Evolutionary conservation across 305 asterid species (phyloP).

Genomic region (Fraxinus sp.): DNA sequence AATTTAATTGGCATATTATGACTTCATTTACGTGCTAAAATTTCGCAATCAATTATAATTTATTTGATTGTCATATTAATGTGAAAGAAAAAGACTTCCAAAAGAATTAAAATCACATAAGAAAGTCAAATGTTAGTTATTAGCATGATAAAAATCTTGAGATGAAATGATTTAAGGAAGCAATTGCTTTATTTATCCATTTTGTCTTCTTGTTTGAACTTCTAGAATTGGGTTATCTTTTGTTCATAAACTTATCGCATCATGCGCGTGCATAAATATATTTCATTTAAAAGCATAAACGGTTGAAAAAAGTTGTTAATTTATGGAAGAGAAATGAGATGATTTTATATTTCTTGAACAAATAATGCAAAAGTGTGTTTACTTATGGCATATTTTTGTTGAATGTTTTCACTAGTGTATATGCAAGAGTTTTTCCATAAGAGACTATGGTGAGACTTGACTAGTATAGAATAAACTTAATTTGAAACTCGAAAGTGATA

Average conservation of each 20-base stretch:
- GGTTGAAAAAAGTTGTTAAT: neutral
- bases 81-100: neutral
- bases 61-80: neutral
- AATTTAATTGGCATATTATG: neutral
- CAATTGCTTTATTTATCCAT: conserved; percentile 16
- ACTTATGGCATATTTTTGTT: neutral
- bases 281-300: neutral
- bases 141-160: conserved; percentile 19
- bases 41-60: neutral
- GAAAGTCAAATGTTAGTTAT: conserved; percentile 19
- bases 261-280: neutral
- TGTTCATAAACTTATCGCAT: neutral
- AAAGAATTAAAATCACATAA: conserved; percentile 14
- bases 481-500: neutral
- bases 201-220: conserved; percentile 13
- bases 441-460: neutral
- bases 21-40: conserved; percentile 21
- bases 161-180: conserved; percentile 26
- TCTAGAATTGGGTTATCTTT: neutral
- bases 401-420: neutral
- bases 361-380: neutral
- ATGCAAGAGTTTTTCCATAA: neutral
- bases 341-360: neutral
- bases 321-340: neutral
- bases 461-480: neutral